A percentile compares a stretch with the other conserved stretches of the same genome.
phyloP scores from a whole-genome alignment of 495 filamentous ascomycete species.

The Daldinia concentrica region DNA sequence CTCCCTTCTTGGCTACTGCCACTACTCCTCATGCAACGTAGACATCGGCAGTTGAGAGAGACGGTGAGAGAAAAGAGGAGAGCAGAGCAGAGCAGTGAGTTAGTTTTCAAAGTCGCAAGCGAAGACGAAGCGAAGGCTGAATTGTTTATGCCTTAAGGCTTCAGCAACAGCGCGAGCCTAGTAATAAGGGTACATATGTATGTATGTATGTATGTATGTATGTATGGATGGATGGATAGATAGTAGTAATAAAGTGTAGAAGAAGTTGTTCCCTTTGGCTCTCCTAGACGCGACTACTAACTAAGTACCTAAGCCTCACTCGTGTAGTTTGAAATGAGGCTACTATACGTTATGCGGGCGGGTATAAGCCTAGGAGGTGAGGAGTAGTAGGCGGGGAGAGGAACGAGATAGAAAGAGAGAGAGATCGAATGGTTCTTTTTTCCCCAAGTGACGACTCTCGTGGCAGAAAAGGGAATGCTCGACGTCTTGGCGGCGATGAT shows the following conservation, averaged over 20 bases:
- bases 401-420: constrained; percentile 34
- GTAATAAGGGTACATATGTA: constrained; percentile 9
- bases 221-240: too few species aligned
- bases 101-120: constrained; percentile 1
- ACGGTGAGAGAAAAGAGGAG: not conserved
- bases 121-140: constrained; percentile 23
- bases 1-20: constrained; percentile 33
- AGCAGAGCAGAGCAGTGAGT: constrained; percentile 13
- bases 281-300: constrained; percentile 15
- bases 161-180: constrained; percentile 19
- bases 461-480: constrained; percentile 48
- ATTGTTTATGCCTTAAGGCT: constrained; percentile 16
- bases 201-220: too few species aligned
- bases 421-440: constrained; percentile 28
- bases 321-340: constrained; percentile 15
- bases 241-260: constrained; percentile 26
- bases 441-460: constrained; percentile 43
- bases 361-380: constrained; percentile 8
- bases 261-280: constrained; percentile 10
- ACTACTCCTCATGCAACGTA: constrained; percentile 33
- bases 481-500: constrained; percentile 44
- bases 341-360: constrained; percentile 27
- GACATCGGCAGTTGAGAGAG: constrained; percentile 39
- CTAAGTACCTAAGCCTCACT: constrained; percentile 24
- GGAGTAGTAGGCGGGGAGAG: constrained; percentile 18